Evolutionary conservation across 495 filamentous ascomycete genomes (phyloP), one percentile per base, ranked within the genome.

Genomic region (Penicillium coffeae): DNA sequence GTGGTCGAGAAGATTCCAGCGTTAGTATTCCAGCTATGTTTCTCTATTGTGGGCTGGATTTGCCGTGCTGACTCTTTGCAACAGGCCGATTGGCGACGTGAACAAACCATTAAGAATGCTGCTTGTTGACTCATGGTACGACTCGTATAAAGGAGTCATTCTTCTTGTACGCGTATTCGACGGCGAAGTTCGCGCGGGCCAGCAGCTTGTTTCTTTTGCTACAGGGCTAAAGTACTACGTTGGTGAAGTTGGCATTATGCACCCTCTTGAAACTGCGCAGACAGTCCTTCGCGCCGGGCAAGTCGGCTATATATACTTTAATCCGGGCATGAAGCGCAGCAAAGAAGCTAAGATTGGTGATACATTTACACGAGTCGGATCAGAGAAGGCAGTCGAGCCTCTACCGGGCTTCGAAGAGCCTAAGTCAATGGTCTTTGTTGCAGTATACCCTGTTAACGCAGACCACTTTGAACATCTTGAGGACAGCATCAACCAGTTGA

Each of bases 381-480:
- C 68, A 12, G 88, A 96, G 64, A 81, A 82, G 50, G 54, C 74
- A 1, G 90, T 98, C 1, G 78, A 89, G 61, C 83, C 87, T 15
- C 82, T 90, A 47, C 89, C 89, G 0, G 94, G 93, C 1, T 98
- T 98, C 52, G 93, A 95, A 67, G 94, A 98, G 61, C 93, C 93
- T 6, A 95, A 98, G 66, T 85, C 92, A 2, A 98, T 98, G 93
- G 93, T 96, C 18, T 98, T 97, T 60, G 93, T 98, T 9, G 90
- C 92, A 4, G 93, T 94, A 0, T 98, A 94, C 55, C 93, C 93
- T 1, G 84, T 88, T 0, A 91, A 98, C 64, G 90, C 94, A 49
- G 73, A 82, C 60, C 86, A 93, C 64, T 92, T 95, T 59, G 78
- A 76, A 49, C 88, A 91, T 60, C 71, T 98, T 9, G 89, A 94